Evolutionary conservation across 2,329 filamentous ascomycete species (phyloP).

Genomic region (Aspergillus flavus): DNA sequence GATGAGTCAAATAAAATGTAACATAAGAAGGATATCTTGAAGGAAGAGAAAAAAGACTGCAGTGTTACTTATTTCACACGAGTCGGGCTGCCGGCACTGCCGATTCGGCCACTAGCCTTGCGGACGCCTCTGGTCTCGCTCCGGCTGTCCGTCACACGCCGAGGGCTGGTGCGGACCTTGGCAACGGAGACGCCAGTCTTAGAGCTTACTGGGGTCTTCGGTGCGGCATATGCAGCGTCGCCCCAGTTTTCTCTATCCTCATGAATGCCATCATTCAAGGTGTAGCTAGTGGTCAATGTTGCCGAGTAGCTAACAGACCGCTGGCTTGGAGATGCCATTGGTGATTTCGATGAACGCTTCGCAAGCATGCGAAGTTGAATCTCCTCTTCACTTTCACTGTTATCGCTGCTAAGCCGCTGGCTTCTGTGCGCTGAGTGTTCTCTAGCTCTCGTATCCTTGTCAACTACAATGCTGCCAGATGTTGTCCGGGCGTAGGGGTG

Average conservation of each 20-base stretch:
- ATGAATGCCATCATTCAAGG: slow-evolving; percentile 61
- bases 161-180: slow-evolving; percentile 65
- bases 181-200: slow-evolving; percentile 60
- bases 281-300: slow-evolving; percentile 70
- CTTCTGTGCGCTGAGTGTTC: slow-evolving; percentile 50
- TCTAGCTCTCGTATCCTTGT: slow-evolving; percentile 31
- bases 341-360: slow-evolving; percentile 65
- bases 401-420: slow-evolving; percentile 62
- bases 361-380: slow-evolving; percentile 74
- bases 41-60: slow-evolving; percentile 11
- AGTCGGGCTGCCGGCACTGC: slow-evolving; percentile 42
- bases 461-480: slow-evolving; percentile 46
- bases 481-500: slow-evolving; percentile 69
- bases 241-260: slow-evolving; percentile 72
- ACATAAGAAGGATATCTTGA: slow-evolving; percentile 24
- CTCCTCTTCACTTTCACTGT: slow-evolving; percentile 77
- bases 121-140: slow-evolving; percentile 45
- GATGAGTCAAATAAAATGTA: slow-evolving; percentile 12
- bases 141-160: slow-evolving; percentile 41
- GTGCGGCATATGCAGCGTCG: slow-evolving; percentile 33
- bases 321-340: slow-evolving; percentile 64
- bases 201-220: slow-evolving; percentile 58
- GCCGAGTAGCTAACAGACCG: slow-evolving; percentile 76
- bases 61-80: slow-evolving; percentile 30
- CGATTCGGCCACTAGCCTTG: slow-evolving; percentile 51